These are phyloP conservation scores for Aegilops speltoides DNA, from an alignment of 176 grass and related monocot species.

Conservation along the genomic window DNA sequence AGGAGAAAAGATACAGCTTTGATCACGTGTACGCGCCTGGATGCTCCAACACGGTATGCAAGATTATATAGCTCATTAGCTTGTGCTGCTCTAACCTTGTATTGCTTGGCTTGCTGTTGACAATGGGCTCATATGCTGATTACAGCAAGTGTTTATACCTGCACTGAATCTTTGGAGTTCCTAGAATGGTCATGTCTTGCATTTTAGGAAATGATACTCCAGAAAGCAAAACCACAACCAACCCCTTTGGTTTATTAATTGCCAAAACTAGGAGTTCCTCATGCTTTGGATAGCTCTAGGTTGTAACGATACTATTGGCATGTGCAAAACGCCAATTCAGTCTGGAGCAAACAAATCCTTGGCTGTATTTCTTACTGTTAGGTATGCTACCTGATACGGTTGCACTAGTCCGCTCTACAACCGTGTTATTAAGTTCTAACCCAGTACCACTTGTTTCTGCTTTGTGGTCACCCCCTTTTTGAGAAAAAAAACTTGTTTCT, in stretches of 20 bases:
- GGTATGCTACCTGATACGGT: constrained; percentile 32
- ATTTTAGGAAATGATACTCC: constrained; percentile 3
- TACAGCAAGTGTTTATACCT: background rate
- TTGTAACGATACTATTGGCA: constrained; percentile 14
- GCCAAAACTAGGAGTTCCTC: background rate
- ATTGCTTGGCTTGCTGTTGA: background rate
- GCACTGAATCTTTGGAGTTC: background rate
- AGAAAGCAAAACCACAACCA: constrained; percentile 1
- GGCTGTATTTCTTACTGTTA: constrained; percentile 28
- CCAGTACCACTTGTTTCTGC: background rate
- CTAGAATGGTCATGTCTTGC: background rate
- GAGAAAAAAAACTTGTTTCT: background rate
- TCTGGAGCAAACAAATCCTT: constrained; percentile 3
- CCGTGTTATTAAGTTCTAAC: background rate
- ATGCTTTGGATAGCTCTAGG: background rate
- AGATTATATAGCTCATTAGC: background rate
- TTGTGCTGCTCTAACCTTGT: background rate
- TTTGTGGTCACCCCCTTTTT: no score
- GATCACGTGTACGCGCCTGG: constrained; percentile 88
- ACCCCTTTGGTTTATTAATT: constrained; percentile 6
- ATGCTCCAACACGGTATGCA: constrained; percentile 78
- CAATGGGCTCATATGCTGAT: background rate
- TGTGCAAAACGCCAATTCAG: constrained; percentile 31
- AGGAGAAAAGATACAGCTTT: constrained; percentile 92
- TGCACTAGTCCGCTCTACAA: background rate